Evolutionary conservation across 495 filamentous ascomycete genomes (phyloP).

Genomic region (Penicillium cinerascens): DNA sequence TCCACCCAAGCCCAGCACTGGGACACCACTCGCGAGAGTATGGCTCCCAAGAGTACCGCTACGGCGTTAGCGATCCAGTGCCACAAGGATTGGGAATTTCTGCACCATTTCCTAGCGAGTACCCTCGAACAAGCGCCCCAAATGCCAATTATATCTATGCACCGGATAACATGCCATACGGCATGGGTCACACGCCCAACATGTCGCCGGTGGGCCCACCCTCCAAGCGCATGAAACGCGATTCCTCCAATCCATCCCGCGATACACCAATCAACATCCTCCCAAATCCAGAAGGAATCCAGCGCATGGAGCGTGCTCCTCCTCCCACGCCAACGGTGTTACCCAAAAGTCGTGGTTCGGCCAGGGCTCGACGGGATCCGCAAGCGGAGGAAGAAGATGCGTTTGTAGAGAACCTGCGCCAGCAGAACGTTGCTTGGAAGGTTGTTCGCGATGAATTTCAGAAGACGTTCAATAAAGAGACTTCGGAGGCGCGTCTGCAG

Average conservation of each 20-base stretch:
- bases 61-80: conserved; percentile 28
- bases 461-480: conserved; percentile 59
- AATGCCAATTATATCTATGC: conserved; percentile 24
- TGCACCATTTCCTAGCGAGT: conserved; percentile 34
- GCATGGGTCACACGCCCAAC: conserved; percentile 17
- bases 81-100: conserved; percentile 41
- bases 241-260: conserved; percentile 23
- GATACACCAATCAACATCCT: conserved; percentile 36
- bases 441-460: conserved; percentile 62
- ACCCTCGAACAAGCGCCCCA: conserved; percentile 23
- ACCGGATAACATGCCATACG: conserved; percentile 20
- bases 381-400: conserved; percentile 63
- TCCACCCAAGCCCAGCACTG: conserved; percentile 36
- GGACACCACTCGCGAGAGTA: conserved; percentile 39
- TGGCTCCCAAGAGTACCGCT: conserved; percentile 29
- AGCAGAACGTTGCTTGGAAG: conserved; percentile 67
- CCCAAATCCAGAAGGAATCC: conserved; percentile 38
- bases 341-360: conserved; percentile 37
- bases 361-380: conserved; percentile 42
- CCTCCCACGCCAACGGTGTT: conserved; percentile 23
- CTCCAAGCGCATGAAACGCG: conserved; percentile 29
- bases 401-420: conserved; percentile 63
- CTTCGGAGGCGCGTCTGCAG: conserved; percentile 65
- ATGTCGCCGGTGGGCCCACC: conserved; percentile 25
- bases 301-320: conserved; percentile 35